phyloP scores from a whole-genome alignment of 2,329 filamentous ascomycete species.

The Diplodia corticola region DNA sequence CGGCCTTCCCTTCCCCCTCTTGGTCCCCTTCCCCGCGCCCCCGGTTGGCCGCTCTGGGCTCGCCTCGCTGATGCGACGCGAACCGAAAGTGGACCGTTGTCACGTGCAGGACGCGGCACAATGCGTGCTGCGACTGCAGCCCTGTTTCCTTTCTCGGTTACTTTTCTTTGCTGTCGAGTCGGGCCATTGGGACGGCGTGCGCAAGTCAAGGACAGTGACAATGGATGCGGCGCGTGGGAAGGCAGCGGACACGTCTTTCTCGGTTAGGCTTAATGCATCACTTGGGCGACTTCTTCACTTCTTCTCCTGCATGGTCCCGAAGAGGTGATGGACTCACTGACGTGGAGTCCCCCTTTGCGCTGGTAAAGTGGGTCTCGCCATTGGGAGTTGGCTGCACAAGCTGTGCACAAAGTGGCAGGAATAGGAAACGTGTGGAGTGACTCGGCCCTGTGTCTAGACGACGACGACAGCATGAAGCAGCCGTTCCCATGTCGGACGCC shows the following conservation, averaged over 20 bases:
- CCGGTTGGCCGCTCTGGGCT: background rate
- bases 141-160: background rate
- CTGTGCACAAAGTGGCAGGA: background rate
- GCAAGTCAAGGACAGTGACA: background rate
- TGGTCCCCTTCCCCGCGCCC: background rate
- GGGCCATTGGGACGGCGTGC: background rate
- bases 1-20: background rate
- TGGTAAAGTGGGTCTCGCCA: background rate
- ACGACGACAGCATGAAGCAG: background rate
- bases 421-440: background rate
- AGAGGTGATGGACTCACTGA: background rate
- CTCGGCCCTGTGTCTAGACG: background rate
- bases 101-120: constrained; percentile 12
- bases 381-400: background rate
- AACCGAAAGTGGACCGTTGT: constrained; percentile 9
- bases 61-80: constrained; percentile 1
- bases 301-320: background rate
- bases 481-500: background rate
- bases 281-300: background rate
- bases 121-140: background rate
- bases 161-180: background rate
- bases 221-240: too few species aligned
- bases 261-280: background rate
- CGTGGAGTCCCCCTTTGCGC: background rate
- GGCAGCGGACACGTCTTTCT: background rate